Evolutionary conservation across 139 green algal species (phyloP).

Genomic region (Chlorella sorokiniana): DNA sequence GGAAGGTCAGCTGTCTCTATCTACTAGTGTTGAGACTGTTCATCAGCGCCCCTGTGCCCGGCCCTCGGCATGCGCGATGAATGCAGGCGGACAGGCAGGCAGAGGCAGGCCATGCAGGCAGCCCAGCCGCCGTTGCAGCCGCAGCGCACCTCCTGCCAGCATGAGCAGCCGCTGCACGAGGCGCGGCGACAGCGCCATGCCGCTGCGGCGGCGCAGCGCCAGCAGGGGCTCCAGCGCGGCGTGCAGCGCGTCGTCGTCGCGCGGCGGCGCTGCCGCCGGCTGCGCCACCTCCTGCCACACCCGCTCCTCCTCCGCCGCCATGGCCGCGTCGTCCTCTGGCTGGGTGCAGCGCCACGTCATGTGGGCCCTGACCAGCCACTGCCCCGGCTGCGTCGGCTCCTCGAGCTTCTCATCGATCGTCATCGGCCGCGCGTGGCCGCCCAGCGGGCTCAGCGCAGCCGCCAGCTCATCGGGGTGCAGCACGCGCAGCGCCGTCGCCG

Average conservation of each 20-base stretch:
- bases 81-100: background rate
- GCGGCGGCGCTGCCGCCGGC: background rate
- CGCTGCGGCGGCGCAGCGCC: background rate
- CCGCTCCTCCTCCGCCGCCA: conserved; percentile 8
- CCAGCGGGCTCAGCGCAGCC: background rate
- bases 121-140: background rate
- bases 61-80: background rate
- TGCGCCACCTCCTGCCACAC: conserved; percentile 31
- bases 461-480: conserved; percentile 25
- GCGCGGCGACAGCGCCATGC: conserved; percentile 1
- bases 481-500: conserved; percentile 10
- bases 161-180: conserved; percentile 28
- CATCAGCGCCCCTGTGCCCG: conserved; percentile 6
- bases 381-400: background rate
- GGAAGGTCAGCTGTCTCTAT: conserved; percentile 41
- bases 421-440: conserved; percentile 19
- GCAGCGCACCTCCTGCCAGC: conserved; percentile 14
- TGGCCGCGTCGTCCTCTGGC: background rate
- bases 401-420: background rate
- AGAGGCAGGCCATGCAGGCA: background rate
- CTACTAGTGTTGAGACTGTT: conserved; percentile 22
- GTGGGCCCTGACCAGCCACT: conserved; percentile 1
- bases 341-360: conserved; percentile 2
- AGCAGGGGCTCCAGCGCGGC: conserved; percentile 15
- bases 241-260: background rate